These are phyloP conservation scores for Euphorbia lathyris DNA, from an alignment of 345 rosid genomes.

Conservation along the genomic window DNA sequence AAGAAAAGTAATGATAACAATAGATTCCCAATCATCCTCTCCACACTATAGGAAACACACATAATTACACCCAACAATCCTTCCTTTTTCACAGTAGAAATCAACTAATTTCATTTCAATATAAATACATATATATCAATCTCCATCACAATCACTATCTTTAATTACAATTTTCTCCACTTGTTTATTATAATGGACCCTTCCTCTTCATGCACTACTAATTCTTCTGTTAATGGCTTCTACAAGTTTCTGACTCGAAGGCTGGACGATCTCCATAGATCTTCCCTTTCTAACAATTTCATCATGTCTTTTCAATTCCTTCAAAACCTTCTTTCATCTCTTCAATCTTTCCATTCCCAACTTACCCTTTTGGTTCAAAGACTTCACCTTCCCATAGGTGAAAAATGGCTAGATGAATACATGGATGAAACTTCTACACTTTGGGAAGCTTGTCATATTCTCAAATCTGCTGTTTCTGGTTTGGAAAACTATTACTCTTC, in stretches of 20 bases:
- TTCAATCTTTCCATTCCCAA: constrained; percentile 49
- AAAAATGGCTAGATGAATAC: constrained; percentile 68
- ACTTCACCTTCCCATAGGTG: constrained; percentile 60
- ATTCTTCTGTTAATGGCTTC: constrained; percentile 45
- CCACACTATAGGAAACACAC: constrained; percentile 52
- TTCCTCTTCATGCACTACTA: constrained; percentile 21
- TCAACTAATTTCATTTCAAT: too few species aligned
- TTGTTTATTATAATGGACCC: constrained; percentile 38
- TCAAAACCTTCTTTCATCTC: constrained; percentile 38
- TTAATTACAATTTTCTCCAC: not conserved
- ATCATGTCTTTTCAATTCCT: constrained; percentile 53
- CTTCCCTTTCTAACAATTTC: constrained; percentile 36
- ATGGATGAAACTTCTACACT: constrained; percentile 69
- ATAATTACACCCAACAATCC: constrained; percentile 52
- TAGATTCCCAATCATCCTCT: constrained; percentile 57
- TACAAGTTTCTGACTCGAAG: constrained; percentile 38
- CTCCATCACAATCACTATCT: constrained; percentile 34
- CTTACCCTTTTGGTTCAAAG: constrained; percentile 50
- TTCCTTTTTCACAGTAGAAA: constrained; percentile 13
- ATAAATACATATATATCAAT: constrained; percentile 36
- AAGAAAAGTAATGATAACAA: constrained; percentile 19
- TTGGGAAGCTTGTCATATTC: constrained; percentile 55
- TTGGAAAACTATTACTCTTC: constrained; percentile 41
- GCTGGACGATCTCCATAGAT: constrained; percentile 45
- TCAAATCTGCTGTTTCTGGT: constrained; percentile 46